These are phyloP conservation scores for Gentiana macrophylla DNA, from an alignment of 257 asterid species.

Conservation along the genomic window DNA sequence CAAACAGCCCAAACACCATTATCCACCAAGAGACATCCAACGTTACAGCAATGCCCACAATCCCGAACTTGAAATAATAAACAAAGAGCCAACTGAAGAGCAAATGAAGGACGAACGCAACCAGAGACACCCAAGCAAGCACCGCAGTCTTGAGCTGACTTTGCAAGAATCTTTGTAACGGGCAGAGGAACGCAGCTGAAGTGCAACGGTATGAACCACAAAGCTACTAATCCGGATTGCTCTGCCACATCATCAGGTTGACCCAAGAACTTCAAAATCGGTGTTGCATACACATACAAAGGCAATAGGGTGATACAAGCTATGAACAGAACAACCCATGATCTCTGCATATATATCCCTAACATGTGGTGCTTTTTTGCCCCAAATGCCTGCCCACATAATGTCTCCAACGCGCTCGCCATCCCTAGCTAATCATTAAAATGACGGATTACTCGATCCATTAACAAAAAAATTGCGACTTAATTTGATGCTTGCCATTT, in stretches of 20 bases:
- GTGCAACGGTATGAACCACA: constrained; percentile 62
- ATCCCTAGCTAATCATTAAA: constrained; percentile 43
- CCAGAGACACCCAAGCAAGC: constrained; percentile 44
- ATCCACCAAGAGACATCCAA: constrained; percentile 67
- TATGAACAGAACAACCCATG: not conserved
- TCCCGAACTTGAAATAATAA: constrained; percentile 34
- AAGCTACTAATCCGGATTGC: constrained; percentile 52
- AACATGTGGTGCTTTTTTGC: constrained; percentile 70
- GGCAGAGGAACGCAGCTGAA: constrained; percentile 57
- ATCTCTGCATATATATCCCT: constrained; percentile 17
- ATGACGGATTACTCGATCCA: no score
- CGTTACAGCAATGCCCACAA: constrained; percentile 42
- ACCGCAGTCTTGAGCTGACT: constrained; percentile 68
- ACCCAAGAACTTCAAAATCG: constrained; percentile 51
- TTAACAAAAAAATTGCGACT: no score
- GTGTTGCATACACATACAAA: constrained; percentile 44
- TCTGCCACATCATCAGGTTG: constrained; percentile 71
- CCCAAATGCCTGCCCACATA: constrained; percentile 91
- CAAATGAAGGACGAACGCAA: constrained; percentile 33
- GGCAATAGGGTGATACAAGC: constrained; percentile 45
- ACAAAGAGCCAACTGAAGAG: constrained; percentile 49
- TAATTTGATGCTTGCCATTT: no score
- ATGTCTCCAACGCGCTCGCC: constrained; percentile 90
- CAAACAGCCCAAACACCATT: constrained; percentile 27
- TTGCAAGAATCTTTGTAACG: constrained; percentile 79